Conservation (phyloP, 106 monocot genomes). For the Amphibolis antarctica region DNA sequence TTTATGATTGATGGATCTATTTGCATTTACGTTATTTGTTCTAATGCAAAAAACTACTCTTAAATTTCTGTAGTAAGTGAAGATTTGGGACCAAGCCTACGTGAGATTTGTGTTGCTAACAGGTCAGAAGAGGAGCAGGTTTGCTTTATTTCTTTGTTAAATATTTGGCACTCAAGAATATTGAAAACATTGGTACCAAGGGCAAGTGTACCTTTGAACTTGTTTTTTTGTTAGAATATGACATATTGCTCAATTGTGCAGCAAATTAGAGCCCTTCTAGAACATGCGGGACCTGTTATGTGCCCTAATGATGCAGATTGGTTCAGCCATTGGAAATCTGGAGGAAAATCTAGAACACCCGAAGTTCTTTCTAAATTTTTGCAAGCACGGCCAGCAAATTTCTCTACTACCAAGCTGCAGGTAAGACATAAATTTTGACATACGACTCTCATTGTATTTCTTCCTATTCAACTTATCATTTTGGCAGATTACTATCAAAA, state of each 20-base stretch:
- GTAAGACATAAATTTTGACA: conserved; percentile 18
- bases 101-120: conserved; percentile 88
- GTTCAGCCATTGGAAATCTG: conserved; percentile 43
- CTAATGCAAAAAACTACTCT: too few species aligned
- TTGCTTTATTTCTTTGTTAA: not conserved
- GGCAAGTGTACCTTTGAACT: not conserved
- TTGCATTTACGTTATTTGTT: too few species aligned
- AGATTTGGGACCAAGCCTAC: conserved; percentile 62
- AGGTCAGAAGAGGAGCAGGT: conserved; percentile 89
- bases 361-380: conserved; percentile 83
- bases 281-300: conserved; percentile 61
- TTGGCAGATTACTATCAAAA: not conserved
- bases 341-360: conserved; percentile 45
- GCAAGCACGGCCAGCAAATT: conserved; percentile 69
- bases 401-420: conserved; percentile 82
- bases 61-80: conserved; percentile 1
- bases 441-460: too few species aligned
- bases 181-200: too few species aligned
- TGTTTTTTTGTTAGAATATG: not conserved
- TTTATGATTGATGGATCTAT: too few species aligned
- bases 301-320: conserved; percentile 82
- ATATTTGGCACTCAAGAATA: not conserved
- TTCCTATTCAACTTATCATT: too few species aligned
- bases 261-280: conserved; percentile 89
- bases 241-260: conserved; percentile 10